A percentile compares a stretch with the other conserved stretches of the same genome.
phyloP scores from a whole-genome alignment of 2,329 filamentous ascomycete genomes.

The Hypocrella siamensis region DNA sequence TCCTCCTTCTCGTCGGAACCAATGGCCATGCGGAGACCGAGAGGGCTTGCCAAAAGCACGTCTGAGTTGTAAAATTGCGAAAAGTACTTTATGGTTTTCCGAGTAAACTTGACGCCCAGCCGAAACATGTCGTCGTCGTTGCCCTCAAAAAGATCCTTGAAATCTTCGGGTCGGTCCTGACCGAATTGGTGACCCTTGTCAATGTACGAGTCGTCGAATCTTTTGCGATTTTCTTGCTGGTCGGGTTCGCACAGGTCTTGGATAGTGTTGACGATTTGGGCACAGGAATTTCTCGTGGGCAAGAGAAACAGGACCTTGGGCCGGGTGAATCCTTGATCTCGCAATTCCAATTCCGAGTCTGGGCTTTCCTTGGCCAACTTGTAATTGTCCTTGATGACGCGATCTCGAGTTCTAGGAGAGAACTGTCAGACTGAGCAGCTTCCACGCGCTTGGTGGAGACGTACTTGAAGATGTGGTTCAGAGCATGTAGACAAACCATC shows the following conservation, averaged over 20 bases:
- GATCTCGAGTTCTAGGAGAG: slow-evolving; percentile 55
- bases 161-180: slow-evolving; percentile 68
- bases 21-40: slow-evolving; percentile 82
- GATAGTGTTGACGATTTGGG: slow-evolving; percentile 62
- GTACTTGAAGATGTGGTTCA: slow-evolving; percentile 85
- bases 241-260: slow-evolving; percentile 64
- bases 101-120: slow-evolving; percentile 88
- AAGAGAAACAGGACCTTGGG: slow-evolving; percentile 86
- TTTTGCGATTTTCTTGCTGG: slow-evolving; percentile 87
- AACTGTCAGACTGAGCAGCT: no score
- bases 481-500: slow-evolving; percentile 62
- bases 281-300: slow-evolving; percentile 76
- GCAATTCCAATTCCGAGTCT: slow-evolving; percentile 52
- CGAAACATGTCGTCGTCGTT: slow-evolving; percentile 98
- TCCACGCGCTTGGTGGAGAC: no score
- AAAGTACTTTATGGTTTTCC: slow-evolving; percentile 91
- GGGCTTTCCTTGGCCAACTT: slow-evolving; percentile 53
- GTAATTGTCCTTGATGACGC: slow-evolving; percentile 83
- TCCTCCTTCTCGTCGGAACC: slow-evolving; percentile 51
- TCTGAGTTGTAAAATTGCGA: slow-evolving; percentile 93
- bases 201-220: slow-evolving; percentile 74
- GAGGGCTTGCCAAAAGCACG: slow-evolving; percentile 78
- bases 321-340: slow-evolving; percentile 89
- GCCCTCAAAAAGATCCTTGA: slow-evolving; percentile 75
- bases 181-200: slow-evolving; percentile 50